These are phyloP conservation scores for Lentinus brumalis DNA, from an alignment of 768 basidiomycete species.

Conservation along the genomic window DNA sequence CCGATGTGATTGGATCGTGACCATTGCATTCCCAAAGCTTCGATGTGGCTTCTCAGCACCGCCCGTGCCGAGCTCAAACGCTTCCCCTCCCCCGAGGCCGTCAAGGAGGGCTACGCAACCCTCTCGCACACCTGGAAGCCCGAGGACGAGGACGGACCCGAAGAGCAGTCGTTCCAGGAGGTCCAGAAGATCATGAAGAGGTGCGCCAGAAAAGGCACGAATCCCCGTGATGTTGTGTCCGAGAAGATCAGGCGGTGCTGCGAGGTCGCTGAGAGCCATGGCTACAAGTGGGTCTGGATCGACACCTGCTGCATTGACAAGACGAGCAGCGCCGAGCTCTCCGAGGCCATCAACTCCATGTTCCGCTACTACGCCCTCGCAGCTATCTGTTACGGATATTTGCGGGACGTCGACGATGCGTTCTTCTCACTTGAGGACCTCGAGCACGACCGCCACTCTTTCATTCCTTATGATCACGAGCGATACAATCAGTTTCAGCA, in stretches of 20 bases:
- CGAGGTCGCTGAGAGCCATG: not conserved
- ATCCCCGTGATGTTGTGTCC: not conserved
- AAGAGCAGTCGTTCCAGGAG: not conserved
- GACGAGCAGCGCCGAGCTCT: not conserved
- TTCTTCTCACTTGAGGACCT: no score
- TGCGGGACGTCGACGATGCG: no score
- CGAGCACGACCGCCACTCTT: no score
- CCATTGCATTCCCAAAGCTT: no score
- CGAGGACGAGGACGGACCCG: no score
- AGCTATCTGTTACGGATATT: not conserved
- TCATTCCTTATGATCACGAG: no score
- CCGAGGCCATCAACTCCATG: not conserved
- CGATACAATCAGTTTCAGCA: no score
- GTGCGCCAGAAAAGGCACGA: not conserved
- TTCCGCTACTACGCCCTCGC: not conserved
- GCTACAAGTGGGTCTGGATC: not conserved
- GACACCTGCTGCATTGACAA: conserved; percentile 1
- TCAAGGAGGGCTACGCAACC: not conserved
- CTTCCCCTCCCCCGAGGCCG: not conserved
- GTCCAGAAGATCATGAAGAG: not conserved
- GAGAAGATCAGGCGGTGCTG: not conserved
- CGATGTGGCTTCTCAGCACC: not conserved
- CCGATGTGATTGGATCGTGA: no score
- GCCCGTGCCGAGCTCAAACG: not conserved
- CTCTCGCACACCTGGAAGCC: not conserved